phyloP scores from a whole-genome alignment of 2,329 filamentous ascomycete genomes.

The Cryphonectria naterciae region DNA sequence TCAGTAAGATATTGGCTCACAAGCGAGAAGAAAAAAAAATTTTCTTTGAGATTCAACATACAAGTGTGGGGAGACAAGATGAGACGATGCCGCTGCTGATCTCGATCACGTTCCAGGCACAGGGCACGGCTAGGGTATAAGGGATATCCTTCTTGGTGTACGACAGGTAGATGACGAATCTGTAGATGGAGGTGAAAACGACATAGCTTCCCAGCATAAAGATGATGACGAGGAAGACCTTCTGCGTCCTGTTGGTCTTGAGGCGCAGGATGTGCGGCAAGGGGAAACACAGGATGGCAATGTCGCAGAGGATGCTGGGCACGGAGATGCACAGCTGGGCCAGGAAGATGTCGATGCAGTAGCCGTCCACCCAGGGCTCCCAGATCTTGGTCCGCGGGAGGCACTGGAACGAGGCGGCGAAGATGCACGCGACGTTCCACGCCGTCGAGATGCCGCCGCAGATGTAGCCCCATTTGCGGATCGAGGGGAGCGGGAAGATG shows the following conservation, averaged over 20 bases:
- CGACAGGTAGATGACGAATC: constrained; percentile 16
- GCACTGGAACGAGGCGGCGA: constrained; percentile 22
- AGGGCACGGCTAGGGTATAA: constrained; percentile 31
- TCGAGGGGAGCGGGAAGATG: constrained; percentile 16
- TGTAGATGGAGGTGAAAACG: constrained; percentile 23
- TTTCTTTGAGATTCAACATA: neutral
- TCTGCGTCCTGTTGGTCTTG: constrained; percentile 23
- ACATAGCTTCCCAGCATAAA: constrained; percentile 23
- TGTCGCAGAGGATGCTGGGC: constrained; percentile 20
- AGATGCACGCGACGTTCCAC: constrained; percentile 23
- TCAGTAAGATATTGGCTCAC: too few species aligned
- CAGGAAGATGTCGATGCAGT: constrained; percentile 22
- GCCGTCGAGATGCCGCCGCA: constrained; percentile 21
- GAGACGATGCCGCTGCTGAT: constrained; percentile 24
- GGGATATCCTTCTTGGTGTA: constrained; percentile 16
- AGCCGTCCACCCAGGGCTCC: constrained; percentile 21
- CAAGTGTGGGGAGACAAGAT: constrained; percentile 20
- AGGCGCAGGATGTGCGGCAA: constrained; percentile 21
- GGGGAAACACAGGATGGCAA: constrained; percentile 20
- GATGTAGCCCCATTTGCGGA: constrained; percentile 21
- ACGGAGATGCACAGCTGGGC: constrained; percentile 21
- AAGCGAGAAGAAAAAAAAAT: too few species aligned
- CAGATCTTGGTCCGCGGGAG: constrained; percentile 21
- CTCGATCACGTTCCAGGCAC: constrained; percentile 22
- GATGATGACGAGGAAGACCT: constrained; percentile 19